These are phyloP conservation scores for Cercospora citrullina DNA, from an alignment of 2,329 filamentous ascomycete genomes.

Conservation along the genomic window DNA sequence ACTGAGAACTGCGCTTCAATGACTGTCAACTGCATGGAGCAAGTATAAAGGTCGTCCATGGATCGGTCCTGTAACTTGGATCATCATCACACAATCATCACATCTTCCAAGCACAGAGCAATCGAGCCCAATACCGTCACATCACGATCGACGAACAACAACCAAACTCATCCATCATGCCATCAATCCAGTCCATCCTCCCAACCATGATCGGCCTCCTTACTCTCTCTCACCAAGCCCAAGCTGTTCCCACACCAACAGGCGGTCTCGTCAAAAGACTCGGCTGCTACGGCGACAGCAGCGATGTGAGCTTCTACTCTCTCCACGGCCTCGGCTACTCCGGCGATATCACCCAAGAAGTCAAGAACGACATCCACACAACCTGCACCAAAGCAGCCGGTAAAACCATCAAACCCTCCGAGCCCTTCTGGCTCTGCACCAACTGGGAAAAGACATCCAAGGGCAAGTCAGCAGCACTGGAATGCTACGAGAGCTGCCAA, in stretches of 20 bases:
- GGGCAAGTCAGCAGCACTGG: neutral
- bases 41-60: neutral
- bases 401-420: neutral
- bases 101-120: neutral
- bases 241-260: neutral
- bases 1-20: neutral
- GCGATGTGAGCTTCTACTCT: neutral
- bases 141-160: neutral
- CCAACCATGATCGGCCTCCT: neutral
- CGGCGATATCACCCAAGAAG: neutral
- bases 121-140: neutral
- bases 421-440: neutral
- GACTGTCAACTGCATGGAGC: neutral
- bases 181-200: neutral
- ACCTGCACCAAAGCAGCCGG: neutral
- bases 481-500: neutral
- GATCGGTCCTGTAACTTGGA: neutral
- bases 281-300: neutral
- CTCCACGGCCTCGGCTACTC: neutral
- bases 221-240: neutral
- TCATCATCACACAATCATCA: neutral
- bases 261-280: neutral
- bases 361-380: neutral
- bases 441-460: neutral
- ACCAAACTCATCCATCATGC: neutral